A percentile compares a stretch with the other conserved stretches of the same genome.
Evolutionary conservation across 2,329 filamentous ascomycete genomes (phyloP).

Genomic region (Clonostachys chloroleuca): DNA sequence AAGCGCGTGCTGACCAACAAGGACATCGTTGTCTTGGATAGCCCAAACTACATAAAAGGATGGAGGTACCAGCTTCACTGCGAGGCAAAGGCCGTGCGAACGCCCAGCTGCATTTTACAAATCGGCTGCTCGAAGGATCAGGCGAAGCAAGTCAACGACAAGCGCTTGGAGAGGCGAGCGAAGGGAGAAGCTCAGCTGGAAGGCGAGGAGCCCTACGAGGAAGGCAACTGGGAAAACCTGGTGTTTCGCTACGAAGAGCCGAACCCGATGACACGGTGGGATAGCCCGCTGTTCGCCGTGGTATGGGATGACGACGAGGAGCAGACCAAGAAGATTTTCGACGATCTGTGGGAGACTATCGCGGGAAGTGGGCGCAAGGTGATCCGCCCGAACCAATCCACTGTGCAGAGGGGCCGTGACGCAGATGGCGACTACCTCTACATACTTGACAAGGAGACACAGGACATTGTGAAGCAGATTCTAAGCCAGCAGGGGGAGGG

Average conservation of each 20-base stretch:
- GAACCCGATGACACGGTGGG: conserved; percentile 81
- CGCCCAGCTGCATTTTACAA: conserved; percentile 70
- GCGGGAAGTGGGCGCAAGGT: conserved; percentile 58
- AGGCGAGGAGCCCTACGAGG: conserved; percentile 38
- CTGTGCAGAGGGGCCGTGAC: conserved; percentile 59
- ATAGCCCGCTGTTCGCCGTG: conserved; percentile 76
- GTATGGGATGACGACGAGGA: conserved; percentile 69
- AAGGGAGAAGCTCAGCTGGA: conserved; percentile 1
- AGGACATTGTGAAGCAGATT: conserved; percentile 68
- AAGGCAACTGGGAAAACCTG: conserved; percentile 69
- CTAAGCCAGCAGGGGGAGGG: conserved; percentile 67
- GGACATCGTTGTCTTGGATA: conserved; percentile 76
- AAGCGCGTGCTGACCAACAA: conserved; percentile 69
- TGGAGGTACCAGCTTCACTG: conserved; percentile 85
- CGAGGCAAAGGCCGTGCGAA: conserved; percentile 76
- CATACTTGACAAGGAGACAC: conserved; percentile 73
- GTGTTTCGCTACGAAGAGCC: conserved; percentile 83
- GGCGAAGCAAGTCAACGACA: conserved; percentile 55
- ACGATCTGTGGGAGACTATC: conserved; percentile 71
- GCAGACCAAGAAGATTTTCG: conserved; percentile 51
- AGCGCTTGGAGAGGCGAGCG: conserved; percentile 33
- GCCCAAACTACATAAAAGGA: conserved; percentile 84
- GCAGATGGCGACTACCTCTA: conserved; percentile 72
- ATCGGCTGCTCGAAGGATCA: conserved; percentile 51
- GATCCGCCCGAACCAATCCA: conserved; percentile 71